phyloP scores from a whole-genome alignment of 345 rosid species.

The Pugionium cornutum region DNA sequence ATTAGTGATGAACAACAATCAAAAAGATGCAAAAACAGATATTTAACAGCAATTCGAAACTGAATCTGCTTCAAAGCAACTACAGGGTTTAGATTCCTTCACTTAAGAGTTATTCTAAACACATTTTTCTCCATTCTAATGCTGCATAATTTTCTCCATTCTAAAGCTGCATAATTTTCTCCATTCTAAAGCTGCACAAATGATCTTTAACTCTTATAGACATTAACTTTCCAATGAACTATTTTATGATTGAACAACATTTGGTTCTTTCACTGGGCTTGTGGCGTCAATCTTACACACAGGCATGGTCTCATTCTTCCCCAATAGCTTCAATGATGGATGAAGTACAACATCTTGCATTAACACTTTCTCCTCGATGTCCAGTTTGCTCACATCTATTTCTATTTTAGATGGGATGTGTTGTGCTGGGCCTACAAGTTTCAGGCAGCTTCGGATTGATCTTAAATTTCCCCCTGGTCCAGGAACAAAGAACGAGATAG shows the following conservation, averaged over 20 bases:
- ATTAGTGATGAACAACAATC: neutral
- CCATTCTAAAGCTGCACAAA: slow-evolving; percentile 9
- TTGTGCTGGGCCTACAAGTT: slow-evolving; percentile 65
- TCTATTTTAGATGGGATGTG: slow-evolving; percentile 79
- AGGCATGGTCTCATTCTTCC: slow-evolving; percentile 71
- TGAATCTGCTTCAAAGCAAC: slow-evolving; percentile 6
- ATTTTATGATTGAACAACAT: slow-evolving; percentile 33
- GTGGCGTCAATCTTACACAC: slow-evolving; percentile 71
- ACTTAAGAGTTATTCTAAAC: slow-evolving; percentile 5
- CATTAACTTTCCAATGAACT: slow-evolving; percentile 7
- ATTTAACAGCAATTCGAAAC: slow-evolving; percentile 6
- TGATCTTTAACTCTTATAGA: neutral
- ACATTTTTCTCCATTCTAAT: neutral
- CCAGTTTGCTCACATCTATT: slow-evolving; percentile 82
- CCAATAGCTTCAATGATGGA: slow-evolving; percentile 70
- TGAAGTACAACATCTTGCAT: slow-evolving; percentile 65
- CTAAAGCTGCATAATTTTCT: too few species aligned
- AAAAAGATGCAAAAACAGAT: neutral
- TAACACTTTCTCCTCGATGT: slow-evolving; percentile 63
- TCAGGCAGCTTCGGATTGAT: slow-evolving; percentile 53
- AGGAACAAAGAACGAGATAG: neutral
- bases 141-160: too few species aligned
- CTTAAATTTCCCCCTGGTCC: slow-evolving; percentile 66
- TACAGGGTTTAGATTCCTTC: slow-evolving; percentile 10
- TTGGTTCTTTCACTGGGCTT: slow-evolving; percentile 39